Conservation (phyloP, 2,329 filamentous ascomycete species). For the Orbilia brochopaga region DNA sequence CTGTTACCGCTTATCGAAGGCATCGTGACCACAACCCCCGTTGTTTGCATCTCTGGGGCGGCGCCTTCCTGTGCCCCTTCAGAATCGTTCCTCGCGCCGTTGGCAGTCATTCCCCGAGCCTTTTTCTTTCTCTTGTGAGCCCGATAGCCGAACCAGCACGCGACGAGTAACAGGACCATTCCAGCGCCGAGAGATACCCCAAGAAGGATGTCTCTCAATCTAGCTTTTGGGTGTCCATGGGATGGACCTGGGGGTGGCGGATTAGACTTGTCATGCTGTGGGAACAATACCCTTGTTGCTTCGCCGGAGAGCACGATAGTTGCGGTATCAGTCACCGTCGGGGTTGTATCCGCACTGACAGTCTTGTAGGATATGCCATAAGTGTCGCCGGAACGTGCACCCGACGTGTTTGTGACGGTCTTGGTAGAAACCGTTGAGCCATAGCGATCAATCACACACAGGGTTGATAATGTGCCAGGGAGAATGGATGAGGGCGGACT, state of each 20-base stretch:
- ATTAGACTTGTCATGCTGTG: conserved; percentile 37
- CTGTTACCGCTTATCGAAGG: conserved; percentile 28
- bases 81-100: conserved; percentile 17
- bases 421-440: conserved; percentile 33
- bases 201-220: conserved; percentile 36
- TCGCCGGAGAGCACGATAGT: conserved; percentile 36
- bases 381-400: conserved; percentile 2
- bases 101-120: conserved; percentile 4
- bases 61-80: conserved; percentile 14
- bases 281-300: conserved; percentile 43
- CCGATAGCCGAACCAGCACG: conserved; percentile 35
- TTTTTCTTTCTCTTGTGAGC: conserved; percentile 35
- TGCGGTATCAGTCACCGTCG: conserved; percentile 38
- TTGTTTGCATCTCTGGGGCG: conserved; percentile 38
- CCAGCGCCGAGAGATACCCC: conserved; percentile 43
- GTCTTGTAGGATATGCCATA: conserved; percentile 35
- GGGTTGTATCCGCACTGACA: conserved; percentile 34
- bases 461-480: conserved; percentile 18
- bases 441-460: conserved; percentile 31
- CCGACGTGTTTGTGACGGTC: conserved; percentile 14
- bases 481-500: conserved; percentile 6
- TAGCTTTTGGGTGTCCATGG: conserved; percentile 9
- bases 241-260: conserved; percentile 5
- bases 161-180: conserved; percentile 31
- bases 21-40: conserved; percentile 36